A percentile compares a stretch with the other conserved stretches of the same genome.
phyloP scores from a whole-genome alignment of 306 rosid genomes.

The Fagus crenata region DNA sequence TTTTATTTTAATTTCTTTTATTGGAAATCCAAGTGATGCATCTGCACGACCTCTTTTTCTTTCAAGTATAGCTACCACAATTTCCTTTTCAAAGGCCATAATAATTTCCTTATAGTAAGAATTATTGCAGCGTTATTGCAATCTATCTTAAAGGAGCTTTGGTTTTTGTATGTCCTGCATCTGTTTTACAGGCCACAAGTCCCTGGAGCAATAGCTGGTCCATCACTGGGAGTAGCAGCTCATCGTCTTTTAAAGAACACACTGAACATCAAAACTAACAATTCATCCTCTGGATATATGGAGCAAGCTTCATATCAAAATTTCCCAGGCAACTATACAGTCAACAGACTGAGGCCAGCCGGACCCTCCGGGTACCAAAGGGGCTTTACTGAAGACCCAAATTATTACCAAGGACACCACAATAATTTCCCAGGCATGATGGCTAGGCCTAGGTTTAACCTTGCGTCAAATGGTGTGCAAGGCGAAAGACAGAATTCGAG shows the following conservation, averaged over 20 bases:
- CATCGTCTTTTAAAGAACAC: conserved; percentile 90
- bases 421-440: conserved; percentile 54
- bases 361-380: conserved; percentile 75
- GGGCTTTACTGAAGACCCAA: conserved; percentile 63
- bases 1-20: background rate
- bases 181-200: conserved; percentile 62
- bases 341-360: conserved; percentile 51
- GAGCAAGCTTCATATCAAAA: conserved; percentile 50
- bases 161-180: conserved; percentile 26
- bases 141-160: conserved; percentile 11
- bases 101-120: no score
- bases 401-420: conserved; percentile 43
- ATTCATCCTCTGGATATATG: conserved; percentile 46
- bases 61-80: background rate
- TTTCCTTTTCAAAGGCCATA: background rate
- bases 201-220: conserved; percentile 85
- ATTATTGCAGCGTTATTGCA: background rate
- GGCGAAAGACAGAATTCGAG: conserved; percentile 62
- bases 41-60: no score
- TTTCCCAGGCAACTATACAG: conserved; percentile 44
- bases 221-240: conserved; percentile 90
- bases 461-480: conserved; percentile 55
- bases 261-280: conserved; percentile 57
- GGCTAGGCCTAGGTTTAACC: conserved; percentile 57
- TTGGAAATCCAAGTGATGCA: background rate